A percentile compares a stretch with the other conserved stretches of the same genome.
Conservation (phyloP, 768 basidiomycete species). For the Suillus plorans region DNA sequence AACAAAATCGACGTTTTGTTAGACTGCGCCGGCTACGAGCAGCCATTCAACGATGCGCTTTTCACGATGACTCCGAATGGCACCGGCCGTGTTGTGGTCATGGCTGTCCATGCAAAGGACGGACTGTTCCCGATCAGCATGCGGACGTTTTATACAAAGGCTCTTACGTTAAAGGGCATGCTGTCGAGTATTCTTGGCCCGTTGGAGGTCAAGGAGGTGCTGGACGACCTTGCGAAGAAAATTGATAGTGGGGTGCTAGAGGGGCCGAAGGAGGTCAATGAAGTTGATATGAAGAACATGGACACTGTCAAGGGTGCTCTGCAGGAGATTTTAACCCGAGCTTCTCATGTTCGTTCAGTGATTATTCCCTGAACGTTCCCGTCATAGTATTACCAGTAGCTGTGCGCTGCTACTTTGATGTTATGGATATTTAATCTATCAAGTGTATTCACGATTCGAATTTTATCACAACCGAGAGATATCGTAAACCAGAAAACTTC, state of each 20-base stretch:
- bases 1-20: slow-evolving; percentile 34
- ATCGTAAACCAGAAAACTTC: background rate
- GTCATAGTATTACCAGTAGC: background rate
- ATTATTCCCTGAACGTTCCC: slow-evolving; percentile 19
- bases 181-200: slow-evolving; percentile 24
- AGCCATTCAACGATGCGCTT: slow-evolving; percentile 34
- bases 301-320: slow-evolving; percentile 20
- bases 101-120: slow-evolving; percentile 35
- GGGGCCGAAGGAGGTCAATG: slow-evolving; percentile 26
- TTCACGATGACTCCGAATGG: slow-evolving; percentile 32
- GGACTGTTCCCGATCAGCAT: slow-evolving; percentile 30
- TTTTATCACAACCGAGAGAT: background rate
- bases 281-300: slow-evolving; percentile 21
- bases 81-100: slow-evolving; percentile 33
- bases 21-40: slow-evolving; percentile 34
- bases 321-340: slow-evolving; percentile 24
- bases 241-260: slow-evolving; percentile 28
- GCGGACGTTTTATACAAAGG: slow-evolving; percentile 32
- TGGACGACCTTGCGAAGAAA: slow-evolving; percentile 29
- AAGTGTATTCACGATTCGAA: background rate
- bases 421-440: background rate
- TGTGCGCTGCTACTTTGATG: background rate
- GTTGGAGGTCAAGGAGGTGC: slow-evolving; percentile 24
- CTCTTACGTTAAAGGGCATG: slow-evolving; percentile 32
- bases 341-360: slow-evolving; percentile 29